phyloP scores from a whole-genome alignment of 2,329 filamentous ascomycete genomes.

The Trichoderma sp. region DNA sequence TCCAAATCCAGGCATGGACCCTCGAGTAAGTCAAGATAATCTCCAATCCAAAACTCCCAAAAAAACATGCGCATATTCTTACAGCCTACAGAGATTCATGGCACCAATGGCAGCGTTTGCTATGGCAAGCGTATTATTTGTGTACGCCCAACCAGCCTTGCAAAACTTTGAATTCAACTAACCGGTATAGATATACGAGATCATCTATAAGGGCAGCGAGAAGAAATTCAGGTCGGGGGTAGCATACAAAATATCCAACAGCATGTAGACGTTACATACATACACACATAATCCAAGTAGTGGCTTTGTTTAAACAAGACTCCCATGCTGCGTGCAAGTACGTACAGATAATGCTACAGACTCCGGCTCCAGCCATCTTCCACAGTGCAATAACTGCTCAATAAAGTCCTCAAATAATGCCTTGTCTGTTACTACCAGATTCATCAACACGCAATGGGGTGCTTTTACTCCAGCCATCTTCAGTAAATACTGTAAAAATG shows the following conservation, averaged over 20 bases:
- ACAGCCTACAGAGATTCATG: conserved; percentile 5
- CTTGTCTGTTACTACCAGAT: too few species aligned
- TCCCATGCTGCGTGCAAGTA: neutral
- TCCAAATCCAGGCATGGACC: neutral
- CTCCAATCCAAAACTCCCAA: neutral
- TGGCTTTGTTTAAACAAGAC: neutral
- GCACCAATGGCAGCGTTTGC: conserved; percentile 2
- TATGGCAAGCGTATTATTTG: conserved; percentile 10
- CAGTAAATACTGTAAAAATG: too few species aligned
- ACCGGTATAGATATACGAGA: conserved; percentile 10
- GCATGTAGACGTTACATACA: neutral
- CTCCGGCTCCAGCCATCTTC: too few species aligned
- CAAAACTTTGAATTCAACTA: neutral
- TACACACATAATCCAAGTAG: neutral
- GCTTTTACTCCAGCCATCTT: too few species aligned
- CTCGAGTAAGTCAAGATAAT: neutral
- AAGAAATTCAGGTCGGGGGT: conserved; percentile 6
- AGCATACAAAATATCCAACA: neutral
- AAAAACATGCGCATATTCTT: conserved; percentile 2
- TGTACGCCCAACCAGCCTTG: neutral
- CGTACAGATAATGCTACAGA: neutral
- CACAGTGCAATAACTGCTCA: too few species aligned
- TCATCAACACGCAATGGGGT: too few species aligned
- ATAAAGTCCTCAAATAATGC: too few species aligned
- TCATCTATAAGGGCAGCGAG: conserved; percentile 5